Evolutionary conservation across 1,284 basidiomycete species (phyloP).

Genomic region (Golubevia sp.): DNA sequence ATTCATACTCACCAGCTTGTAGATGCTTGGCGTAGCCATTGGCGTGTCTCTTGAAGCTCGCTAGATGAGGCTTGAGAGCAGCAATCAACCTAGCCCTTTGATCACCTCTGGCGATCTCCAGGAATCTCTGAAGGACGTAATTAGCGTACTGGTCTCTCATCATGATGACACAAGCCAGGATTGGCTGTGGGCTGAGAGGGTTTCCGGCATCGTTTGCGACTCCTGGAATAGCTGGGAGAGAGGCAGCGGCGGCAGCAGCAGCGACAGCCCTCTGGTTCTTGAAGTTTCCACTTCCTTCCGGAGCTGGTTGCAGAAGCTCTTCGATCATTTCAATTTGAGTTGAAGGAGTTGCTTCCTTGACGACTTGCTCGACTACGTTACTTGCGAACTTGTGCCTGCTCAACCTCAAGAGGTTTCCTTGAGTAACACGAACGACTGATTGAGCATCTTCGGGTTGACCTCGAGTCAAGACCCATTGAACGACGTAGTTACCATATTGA

Average conservation of each 20-base stretch:
- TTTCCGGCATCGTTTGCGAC: not conserved
- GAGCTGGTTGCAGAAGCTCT: slow-evolving; percentile 75
- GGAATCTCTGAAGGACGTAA: slow-evolving; percentile 58
- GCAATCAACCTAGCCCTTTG: slow-evolving; percentile 24
- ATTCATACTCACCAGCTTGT: slow-evolving; percentile 2
- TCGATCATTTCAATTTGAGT: slow-evolving; percentile 75
- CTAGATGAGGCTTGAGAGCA: slow-evolving; percentile 4
- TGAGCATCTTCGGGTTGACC: slow-evolving; percentile 74
- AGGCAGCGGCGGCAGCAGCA: not conserved
- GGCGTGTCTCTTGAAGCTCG: slow-evolving; percentile 3
- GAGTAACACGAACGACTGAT: slow-evolving; percentile 74
- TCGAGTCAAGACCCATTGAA: slow-evolving; percentile 88
- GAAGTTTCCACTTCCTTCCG: slow-evolving; percentile 67
- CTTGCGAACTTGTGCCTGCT: slow-evolving; percentile 68
- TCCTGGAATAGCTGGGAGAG: not conserved
- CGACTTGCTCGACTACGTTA: slow-evolving; percentile 93
- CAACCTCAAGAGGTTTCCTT: slow-evolving; percentile 75
- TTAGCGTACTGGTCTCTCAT: slow-evolving; percentile 89
- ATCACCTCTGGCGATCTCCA: slow-evolving; percentile 37
- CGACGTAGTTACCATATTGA: slow-evolving; percentile 77
- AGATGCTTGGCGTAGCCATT: slow-evolving; percentile 9
- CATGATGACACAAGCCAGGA: slow-evolving; percentile 65
- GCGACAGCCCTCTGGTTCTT: not conserved
- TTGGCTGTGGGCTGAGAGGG: not conserved
- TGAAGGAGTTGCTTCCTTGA: slow-evolving; percentile 71